These are phyloP conservation scores for Leccinum broughii DNA, from an alignment of 768 basidiomycete genomes.

Conservation along the genomic window DNA sequence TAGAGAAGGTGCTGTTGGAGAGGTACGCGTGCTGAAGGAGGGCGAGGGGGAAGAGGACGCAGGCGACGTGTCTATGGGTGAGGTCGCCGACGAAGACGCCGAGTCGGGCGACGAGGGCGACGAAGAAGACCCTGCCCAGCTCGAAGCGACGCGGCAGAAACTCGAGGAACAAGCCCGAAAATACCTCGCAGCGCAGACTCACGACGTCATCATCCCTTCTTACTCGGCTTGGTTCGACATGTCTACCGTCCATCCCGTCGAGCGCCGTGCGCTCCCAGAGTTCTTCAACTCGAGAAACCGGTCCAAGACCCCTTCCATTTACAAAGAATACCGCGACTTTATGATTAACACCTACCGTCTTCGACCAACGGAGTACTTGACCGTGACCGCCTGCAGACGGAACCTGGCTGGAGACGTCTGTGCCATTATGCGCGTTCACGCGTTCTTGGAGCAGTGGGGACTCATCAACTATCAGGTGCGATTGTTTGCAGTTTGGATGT, in stretches of 20 bases:
- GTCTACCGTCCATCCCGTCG: conserved; percentile 89
- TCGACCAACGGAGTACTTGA: conserved; percentile 92
- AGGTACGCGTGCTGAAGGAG: conserved; percentile 43
- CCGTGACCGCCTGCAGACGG: conserved; percentile 93
- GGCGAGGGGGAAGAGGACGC: conserved; percentile 67
- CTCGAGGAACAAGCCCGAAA: conserved; percentile 88
- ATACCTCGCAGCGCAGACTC: conserved; percentile 96
- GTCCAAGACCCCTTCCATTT: conserved; percentile 93
- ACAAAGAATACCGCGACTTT: conserved; percentile 99
- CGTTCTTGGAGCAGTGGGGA: conserved; percentile 99
- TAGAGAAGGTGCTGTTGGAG: conserved; percentile 29
- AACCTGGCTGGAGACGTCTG: conserved; percentile 98
- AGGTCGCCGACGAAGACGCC: conserved; percentile 71
- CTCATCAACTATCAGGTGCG: conserved; percentile 96
- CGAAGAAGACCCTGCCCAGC: conserved; percentile 81
- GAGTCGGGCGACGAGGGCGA: conserved; percentile 82
- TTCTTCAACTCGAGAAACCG: conserved; percentile 97
- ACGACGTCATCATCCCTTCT: conserved; percentile 95
- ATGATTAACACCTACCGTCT: conserved; percentile 99
- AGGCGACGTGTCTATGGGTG: conserved; percentile 81
- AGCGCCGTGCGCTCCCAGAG: conserved; percentile 90
- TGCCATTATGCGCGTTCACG: conserved; percentile 98
- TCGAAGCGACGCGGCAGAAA: conserved; percentile 75
- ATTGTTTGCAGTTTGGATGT: background rate
- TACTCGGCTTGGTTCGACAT: conserved; percentile 99